These are phyloP conservation scores for Clarireedia homoeocarpa DNA, from an alignment of 2,329 filamentous ascomycete species.

Conservation along the genomic window DNA sequence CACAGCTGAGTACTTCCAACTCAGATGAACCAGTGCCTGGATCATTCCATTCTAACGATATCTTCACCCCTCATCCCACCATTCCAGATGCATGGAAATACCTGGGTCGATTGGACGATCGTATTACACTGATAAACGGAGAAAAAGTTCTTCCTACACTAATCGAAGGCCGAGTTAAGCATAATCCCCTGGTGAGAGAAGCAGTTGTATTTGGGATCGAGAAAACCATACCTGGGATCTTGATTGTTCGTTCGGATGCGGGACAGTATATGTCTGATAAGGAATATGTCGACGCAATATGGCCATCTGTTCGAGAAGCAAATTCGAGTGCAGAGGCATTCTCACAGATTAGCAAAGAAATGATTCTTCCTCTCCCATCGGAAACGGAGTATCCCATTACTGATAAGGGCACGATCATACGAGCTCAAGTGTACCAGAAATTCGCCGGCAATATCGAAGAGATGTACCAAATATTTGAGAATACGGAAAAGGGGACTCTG, in stretches of 20 bases:
- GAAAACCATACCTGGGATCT: conserved; percentile 41
- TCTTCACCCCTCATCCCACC: conserved; percentile 35
- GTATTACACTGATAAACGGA: conserved; percentile 38
- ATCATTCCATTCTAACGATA: conserved; percentile 37
- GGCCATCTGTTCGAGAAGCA: conserved; percentile 41
- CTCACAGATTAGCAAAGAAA: conserved; percentile 41
- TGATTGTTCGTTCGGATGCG: conserved; percentile 42
- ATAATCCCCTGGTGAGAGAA: conserved; percentile 45
- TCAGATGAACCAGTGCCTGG: conserved; percentile 34
- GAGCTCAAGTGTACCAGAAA: conserved; percentile 38
- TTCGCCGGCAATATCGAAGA: conserved; percentile 37
- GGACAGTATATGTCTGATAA: conserved; percentile 33
- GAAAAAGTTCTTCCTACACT: conserved; percentile 39
- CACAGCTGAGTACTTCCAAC: conserved; percentile 33
- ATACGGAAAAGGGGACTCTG: conserved; percentile 11
- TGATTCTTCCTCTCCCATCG: conserved; percentile 41
- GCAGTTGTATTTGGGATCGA: conserved; percentile 48
- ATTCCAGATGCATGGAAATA: conserved; percentile 37
- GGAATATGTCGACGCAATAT: conserved; percentile 40
- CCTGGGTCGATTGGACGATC: conserved; percentile 36
- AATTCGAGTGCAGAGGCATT: conserved; percentile 44
- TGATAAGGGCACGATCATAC: conserved; percentile 46
- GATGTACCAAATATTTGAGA: conserved; percentile 28
- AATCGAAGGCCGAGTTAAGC: conserved; percentile 44
- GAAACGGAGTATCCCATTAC: conserved; percentile 37